Conservation (phyloP, 202 grass and related monocot species). For the Panicum virgatum region DNA sequence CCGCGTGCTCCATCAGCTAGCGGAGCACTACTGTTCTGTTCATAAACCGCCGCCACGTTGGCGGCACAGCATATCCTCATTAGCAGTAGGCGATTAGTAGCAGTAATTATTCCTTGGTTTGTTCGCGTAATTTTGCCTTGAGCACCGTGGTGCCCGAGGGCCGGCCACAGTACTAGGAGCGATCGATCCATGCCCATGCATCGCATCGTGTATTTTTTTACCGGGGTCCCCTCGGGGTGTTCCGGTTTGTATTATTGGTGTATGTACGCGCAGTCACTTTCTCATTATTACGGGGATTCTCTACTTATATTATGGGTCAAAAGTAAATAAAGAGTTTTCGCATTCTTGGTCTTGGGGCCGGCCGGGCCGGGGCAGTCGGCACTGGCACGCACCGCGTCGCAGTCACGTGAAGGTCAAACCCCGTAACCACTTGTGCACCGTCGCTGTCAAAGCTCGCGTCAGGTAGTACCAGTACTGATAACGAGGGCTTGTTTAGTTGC, state of each 20-base stretch:
- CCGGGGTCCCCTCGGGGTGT: background rate
- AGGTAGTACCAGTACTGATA: background rate
- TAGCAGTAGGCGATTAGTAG: background rate
- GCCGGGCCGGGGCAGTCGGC: background rate
- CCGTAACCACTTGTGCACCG: background rate
- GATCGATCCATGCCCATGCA: slow-evolving; percentile 25
- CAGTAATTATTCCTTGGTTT: slow-evolving; percentile 18
- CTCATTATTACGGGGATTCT: background rate
- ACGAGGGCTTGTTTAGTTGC: too few species aligned
- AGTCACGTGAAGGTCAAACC: slow-evolving; percentile 29
- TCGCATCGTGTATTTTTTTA: slow-evolving; percentile 50
- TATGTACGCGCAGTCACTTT: background rate
- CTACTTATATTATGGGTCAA: background rate
- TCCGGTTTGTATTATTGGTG: slow-evolving; percentile 17
- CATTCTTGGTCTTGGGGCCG: too few species aligned
- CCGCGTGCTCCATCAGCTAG: too few species aligned
- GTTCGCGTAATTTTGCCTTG: slow-evolving; percentile 43
- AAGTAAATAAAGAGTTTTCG: slow-evolving; percentile 15
- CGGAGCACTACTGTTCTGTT: slow-evolving; percentile 6
- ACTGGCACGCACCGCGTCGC: background rate
- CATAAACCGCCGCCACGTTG: background rate
- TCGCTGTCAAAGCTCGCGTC: background rate
- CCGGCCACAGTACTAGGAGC: background rate
- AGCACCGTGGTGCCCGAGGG: slow-evolving; percentile 21
- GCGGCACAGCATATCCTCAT: background rate